These are phyloP conservation scores for Akanthomyces dipterigenus DNA, from an alignment of 2,329 filamentous ascomycete species.

Conservation along the genomic window DNA sequence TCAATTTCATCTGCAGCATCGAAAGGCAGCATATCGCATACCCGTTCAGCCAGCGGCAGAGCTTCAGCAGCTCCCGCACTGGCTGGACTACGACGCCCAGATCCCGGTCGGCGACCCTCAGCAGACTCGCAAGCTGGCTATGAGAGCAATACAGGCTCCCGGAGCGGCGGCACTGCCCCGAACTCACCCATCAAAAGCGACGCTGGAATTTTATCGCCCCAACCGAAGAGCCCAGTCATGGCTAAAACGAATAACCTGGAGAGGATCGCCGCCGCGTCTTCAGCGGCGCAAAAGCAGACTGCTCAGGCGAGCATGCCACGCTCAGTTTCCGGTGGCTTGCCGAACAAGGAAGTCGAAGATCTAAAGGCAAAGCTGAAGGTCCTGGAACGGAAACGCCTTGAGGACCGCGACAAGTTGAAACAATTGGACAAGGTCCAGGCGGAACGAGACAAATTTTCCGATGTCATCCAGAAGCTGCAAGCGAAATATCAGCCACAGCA, in stretches of 20 bases:
- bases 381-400: constrained; percentile 77
- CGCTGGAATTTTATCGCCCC: constrained; percentile 42
- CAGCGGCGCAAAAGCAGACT: constrained; percentile 26
- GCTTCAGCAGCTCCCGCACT: constrained; percentile 25
- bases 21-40: constrained; percentile 24
- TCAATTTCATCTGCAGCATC: constrained; percentile 36
- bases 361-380: constrained; percentile 81
- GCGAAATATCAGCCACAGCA: constrained; percentile 81
- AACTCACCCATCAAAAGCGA: constrained; percentile 45
- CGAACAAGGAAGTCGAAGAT: constrained; percentile 70
- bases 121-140: constrained; percentile 39
- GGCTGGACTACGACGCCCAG: constrained; percentile 33
- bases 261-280: constrained; percentile 37
- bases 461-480: constrained; percentile 84
- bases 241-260: constrained; percentile 46
- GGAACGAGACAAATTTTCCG: constrained; percentile 72
- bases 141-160: constrained; percentile 30
- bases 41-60: constrained; percentile 36
- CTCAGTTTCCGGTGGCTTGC: constrained; percentile 42
- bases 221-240: constrained; percentile 43
- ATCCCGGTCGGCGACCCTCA: constrained; percentile 37
- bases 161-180: constrained; percentile 16
- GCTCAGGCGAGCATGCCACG: constrained; percentile 22
- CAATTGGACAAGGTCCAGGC: constrained; percentile 67
- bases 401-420: constrained; percentile 82